phyloP scores from a whole-genome alignment of 2,329 filamentous ascomycete genomes.

The Pleoardoris graminearum region DNA sequence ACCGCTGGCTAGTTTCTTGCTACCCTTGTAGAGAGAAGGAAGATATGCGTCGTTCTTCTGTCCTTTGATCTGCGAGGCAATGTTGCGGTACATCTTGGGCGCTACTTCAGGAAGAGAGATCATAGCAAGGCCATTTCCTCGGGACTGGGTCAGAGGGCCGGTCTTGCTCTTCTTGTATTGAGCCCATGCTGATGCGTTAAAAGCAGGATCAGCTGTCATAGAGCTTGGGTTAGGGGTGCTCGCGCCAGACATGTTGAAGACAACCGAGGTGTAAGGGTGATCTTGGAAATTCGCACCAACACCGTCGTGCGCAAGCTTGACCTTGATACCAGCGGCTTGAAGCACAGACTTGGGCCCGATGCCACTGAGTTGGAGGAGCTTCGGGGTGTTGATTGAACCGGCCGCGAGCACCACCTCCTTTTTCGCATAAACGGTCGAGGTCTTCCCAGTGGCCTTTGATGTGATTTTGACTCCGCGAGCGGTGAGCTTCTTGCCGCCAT shows the following conservation, averaged over 20 bases:
- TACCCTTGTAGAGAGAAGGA: slow-evolving; percentile 29
- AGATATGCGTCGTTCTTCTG: slow-evolving; percentile 17
- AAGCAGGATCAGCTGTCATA: slow-evolving; percentile 25
- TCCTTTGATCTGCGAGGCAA: slow-evolving; percentile 15
- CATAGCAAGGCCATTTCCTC: slow-evolving; percentile 33
- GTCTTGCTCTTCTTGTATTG: slow-evolving; percentile 31
- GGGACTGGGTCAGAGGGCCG: slow-evolving; percentile 30
- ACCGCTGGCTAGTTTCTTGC: slow-evolving; percentile 29
- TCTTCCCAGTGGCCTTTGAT: slow-evolving; percentile 19
- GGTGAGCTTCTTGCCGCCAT: slow-evolving; percentile 19
- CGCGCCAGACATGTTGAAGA: slow-evolving; percentile 24
- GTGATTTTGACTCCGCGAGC: slow-evolving; percentile 33
- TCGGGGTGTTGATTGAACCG: slow-evolving; percentile 59
- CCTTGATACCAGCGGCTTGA: slow-evolving; percentile 29
- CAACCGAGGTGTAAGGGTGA: slow-evolving; percentile 30
- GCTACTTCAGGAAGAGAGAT: slow-evolving; percentile 32
- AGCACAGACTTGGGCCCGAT: slow-evolving; percentile 34
- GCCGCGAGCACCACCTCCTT: slow-evolving; percentile 64
- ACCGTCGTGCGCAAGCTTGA: slow-evolving; percentile 33
- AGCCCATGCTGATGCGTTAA: slow-evolving; percentile 34
- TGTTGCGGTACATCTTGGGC: slow-evolving; percentile 18
- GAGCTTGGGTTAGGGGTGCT: slow-evolving; percentile 28
- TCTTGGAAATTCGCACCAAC: slow-evolving; percentile 43
- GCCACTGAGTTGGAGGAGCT: slow-evolving; percentile 49
- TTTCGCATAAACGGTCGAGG: slow-evolving; percentile 27